Percentiles rank a stretch among this genome's conserved stretches.
These are phyloP conservation scores for Cercospora zeae-maydis DNA, from an alignment of 2,329 filamentous ascomycete genomes.

Conservation along the genomic window DNA sequence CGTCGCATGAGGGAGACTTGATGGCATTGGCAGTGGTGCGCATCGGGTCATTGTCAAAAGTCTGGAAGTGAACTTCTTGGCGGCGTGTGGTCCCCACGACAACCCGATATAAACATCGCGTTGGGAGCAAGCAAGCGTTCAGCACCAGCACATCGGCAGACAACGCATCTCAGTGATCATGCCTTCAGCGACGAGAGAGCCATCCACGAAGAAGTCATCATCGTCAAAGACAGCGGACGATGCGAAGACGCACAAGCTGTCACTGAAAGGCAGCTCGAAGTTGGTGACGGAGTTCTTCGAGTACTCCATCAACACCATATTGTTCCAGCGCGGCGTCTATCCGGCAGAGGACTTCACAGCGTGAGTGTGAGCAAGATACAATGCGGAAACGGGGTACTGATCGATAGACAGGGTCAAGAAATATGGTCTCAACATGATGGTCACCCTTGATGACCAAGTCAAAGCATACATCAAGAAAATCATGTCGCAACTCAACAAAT, in stretches of 20 bases:
- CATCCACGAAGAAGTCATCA: slow-evolving; percentile 17
- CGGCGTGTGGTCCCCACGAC: slow-evolving; percentile 13
- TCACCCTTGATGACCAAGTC: slow-evolving; percentile 95
- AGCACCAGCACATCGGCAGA: slow-evolving; percentile 3
- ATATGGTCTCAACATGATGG: slow-evolving; percentile 98
- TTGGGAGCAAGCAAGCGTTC: neutral
- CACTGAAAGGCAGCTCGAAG: slow-evolving; percentile 65
- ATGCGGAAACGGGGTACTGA: neutral
- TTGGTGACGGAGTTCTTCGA: slow-evolving; percentile 84
- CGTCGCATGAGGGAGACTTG: slow-evolving; percentile 44
- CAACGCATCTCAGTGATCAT: slow-evolving; percentile 11
- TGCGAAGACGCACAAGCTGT: slow-evolving; percentile 91
- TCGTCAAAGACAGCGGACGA: slow-evolving; percentile 51
- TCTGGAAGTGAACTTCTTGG: slow-evolving; percentile 8
- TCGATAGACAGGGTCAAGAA: slow-evolving; percentile 71
- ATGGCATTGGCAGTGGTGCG: neutral
- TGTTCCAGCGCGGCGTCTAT: slow-evolving; percentile 84
- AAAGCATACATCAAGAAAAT: slow-evolving; percentile 99
- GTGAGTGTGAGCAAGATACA: slow-evolving; percentile 48
- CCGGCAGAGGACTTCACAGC: slow-evolving; percentile 95
- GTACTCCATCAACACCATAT: slow-evolving; percentile 95
- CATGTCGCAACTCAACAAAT: slow-evolving; percentile 94
- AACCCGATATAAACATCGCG: slow-evolving; percentile 8
- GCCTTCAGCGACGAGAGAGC: slow-evolving; percentile 19
- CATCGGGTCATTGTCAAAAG: slow-evolving; percentile 1